These are phyloP conservation scores for Fusarium sambucinum DNA, from an alignment of 2,329 filamentous ascomycete species.

Conservation along the genomic window DNA sequence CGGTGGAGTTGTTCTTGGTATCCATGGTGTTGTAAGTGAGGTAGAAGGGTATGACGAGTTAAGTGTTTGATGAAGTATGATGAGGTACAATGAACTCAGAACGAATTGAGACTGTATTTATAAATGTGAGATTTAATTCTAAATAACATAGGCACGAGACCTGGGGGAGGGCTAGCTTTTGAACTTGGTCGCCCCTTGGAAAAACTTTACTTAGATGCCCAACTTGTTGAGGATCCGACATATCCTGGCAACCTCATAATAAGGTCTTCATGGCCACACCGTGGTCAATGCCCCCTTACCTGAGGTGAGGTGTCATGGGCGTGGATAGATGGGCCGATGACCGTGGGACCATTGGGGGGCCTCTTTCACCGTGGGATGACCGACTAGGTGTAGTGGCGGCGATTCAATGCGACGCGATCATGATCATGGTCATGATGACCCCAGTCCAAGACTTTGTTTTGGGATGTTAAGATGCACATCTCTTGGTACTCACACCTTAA, in stretches of 20 bases:
- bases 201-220: constrained; percentile 29
- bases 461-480: constrained; percentile 20
- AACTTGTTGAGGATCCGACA: constrained; percentile 25
- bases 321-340: constrained; percentile 49
- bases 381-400: constrained; percentile 44
- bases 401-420: constrained; percentile 29
- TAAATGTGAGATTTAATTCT: constrained; percentile 12
- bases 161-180: constrained; percentile 28
- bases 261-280: constrained; percentile 45
- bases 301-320: constrained; percentile 42
- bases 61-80: constrained; percentile 5
- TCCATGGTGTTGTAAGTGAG: constrained; percentile 38
- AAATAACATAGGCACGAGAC: background rate
- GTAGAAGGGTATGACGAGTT: background rate
- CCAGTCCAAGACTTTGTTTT: constrained; percentile 6
- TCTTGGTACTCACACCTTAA: constrained; percentile 9
- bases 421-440: constrained; percentile 21
- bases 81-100: background rate
- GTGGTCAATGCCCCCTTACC: constrained; percentile 44
- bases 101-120: constrained; percentile 2
- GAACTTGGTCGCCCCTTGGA: constrained; percentile 14
- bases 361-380: constrained; percentile 44
- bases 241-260: constrained; percentile 43
- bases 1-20: constrained; percentile 38
- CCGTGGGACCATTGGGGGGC: constrained; percentile 41